Percentiles rank a stretch among this genome's conserved stretches.
Evolutionary conservation across 495 filamentous ascomycete species (phyloP).

Genomic region (Trichoderma reesei): DNA sequence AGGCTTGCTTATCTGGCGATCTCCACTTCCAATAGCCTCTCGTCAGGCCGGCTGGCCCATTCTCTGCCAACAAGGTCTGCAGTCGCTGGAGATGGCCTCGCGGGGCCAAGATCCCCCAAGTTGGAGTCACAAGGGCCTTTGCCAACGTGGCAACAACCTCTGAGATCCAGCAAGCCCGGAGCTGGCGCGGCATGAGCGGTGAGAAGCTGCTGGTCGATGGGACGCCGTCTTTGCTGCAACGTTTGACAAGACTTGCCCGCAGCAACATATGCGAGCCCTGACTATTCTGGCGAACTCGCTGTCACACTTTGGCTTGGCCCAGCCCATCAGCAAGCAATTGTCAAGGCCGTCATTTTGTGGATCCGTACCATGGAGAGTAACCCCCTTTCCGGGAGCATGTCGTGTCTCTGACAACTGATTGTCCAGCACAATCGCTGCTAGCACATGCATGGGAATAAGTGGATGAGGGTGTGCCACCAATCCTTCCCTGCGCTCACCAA

Average conservation of each 20-base stretch:
- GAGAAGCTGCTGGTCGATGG: background rate
- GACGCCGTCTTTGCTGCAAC: background rate
- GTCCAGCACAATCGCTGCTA: background rate
- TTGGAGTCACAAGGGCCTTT: background rate
- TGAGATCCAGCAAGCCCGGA: background rate
- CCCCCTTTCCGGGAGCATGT: background rate
- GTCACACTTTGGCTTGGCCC: background rate
- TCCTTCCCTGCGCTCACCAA: background rate
- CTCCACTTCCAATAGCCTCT: background rate
- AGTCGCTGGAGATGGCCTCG: background rate
- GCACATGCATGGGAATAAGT: background rate
- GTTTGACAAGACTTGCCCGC: background rate
- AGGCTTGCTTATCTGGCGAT: slow-evolving; percentile 4
- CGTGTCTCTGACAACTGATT: background rate
- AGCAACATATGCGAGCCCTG: slow-evolving; percentile 3
- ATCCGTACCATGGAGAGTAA: background rate
- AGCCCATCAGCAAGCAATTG: background rate
- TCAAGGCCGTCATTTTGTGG: slow-evolving; percentile 6
- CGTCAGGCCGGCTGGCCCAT: background rate
- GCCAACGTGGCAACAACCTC: background rate
- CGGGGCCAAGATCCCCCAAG: background rate
- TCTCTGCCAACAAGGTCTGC: background rate
- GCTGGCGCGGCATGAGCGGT: slow-evolving; percentile 5
- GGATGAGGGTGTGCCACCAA: background rate
- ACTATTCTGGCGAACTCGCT: slow-evolving; percentile 4